A percentile compares a stretch with the other conserved stretches of the same genome.
phyloP scores from a whole-genome alignment of 352 stramenopile genomes.

The Globisporangium viniferum region DNA sequence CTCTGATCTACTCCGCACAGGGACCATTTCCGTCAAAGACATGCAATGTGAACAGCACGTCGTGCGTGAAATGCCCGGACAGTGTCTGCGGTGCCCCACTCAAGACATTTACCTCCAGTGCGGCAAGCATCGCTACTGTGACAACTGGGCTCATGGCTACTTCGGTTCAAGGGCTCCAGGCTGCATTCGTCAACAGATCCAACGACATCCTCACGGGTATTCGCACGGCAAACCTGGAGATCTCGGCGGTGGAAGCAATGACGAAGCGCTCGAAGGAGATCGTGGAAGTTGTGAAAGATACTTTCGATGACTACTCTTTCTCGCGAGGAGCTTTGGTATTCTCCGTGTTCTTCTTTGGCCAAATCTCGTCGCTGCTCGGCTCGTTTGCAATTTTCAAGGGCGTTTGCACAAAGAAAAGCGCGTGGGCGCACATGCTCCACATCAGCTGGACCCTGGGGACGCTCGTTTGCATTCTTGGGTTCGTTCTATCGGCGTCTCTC shows the following conservation, averaged over 20 bases:
- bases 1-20: slow-evolving; percentile 46
- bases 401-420: slow-evolving; percentile 66
- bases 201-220: slow-evolving; percentile 39
- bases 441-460: slow-evolving; percentile 69
- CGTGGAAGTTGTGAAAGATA: slow-evolving; percentile 54
- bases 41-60: slow-evolving; percentile 38
- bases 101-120: slow-evolving; percentile 34
- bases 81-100: slow-evolving; percentile 50
- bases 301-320: slow-evolving; percentile 77
- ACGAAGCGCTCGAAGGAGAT: slow-evolving; percentile 56
- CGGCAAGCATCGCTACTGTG: slow-evolving; percentile 18
- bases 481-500: slow-evolving; percentile 66
- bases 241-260: slow-evolving; percentile 46
- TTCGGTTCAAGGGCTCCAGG: slow-evolving; percentile 29
- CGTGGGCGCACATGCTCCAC: slow-evolving; percentile 76
- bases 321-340: slow-evolving; percentile 69
- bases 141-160: slow-evolving; percentile 29
- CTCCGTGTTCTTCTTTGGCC: slow-evolving; percentile 72
- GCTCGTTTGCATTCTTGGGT: slow-evolving; percentile 77
- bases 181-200: slow-evolving; percentile 41
- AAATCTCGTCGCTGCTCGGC: slow-evolving; percentile 63
- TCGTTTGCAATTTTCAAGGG: slow-evolving; percentile 73
- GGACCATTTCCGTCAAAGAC: slow-evolving; percentile 50
- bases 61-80: slow-evolving; percentile 55
- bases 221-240: slow-evolving; percentile 41